phyloP scores from a whole-genome alignment of 1,139 yeast species.

The Debaryomyces sp. region DNA sequence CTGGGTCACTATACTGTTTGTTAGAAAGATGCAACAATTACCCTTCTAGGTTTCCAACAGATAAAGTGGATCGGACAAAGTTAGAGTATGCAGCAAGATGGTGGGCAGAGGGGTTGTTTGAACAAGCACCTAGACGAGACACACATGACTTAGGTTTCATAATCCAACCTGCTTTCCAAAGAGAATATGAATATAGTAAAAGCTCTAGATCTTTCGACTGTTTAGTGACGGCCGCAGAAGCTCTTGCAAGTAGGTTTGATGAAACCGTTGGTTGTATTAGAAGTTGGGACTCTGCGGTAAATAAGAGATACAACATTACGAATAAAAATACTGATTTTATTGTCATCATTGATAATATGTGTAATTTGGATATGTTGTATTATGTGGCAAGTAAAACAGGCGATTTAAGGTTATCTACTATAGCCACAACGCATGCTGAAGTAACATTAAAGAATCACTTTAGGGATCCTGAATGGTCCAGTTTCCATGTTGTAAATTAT shows the following conservation, averaged over 20 bases:
- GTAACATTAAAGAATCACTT: slow-evolving; percentile 26
- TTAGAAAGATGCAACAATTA: slow-evolving; percentile 20
- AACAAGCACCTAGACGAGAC: slow-evolving; percentile 22
- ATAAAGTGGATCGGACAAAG: slow-evolving; percentile 14
- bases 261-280: slow-evolving; percentile 14
- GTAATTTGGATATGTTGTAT: slow-evolving; percentile 28
- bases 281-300: slow-evolving; percentile 22
- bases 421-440: slow-evolving; percentile 29
- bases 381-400: slow-evolving; percentile 26
- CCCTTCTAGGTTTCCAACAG: slow-evolving; percentile 12
- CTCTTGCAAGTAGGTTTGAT: slow-evolving; percentile 18
- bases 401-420: slow-evolving; percentile 22
- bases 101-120: slow-evolving; percentile 22
- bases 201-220: slow-evolving; percentile 18
- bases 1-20: slow-evolving; percentile 25
- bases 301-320: slow-evolving; percentile 10
- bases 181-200: slow-evolving; percentile 22
- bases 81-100: slow-evolving; percentile 20
- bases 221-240: slow-evolving; percentile 25
- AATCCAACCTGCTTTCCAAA: slow-evolving; percentile 24
- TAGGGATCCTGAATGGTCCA: slow-evolving; percentile 22
- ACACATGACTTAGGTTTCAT: slow-evolving; percentile 32
- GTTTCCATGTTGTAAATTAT: slow-evolving; percentile 26
- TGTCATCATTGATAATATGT: slow-evolving; percentile 32
- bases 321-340: slow-evolving; percentile 20